phyloP scores from a whole-genome alignment of 2,329 filamentous ascomycete species.

The Pseudocercospora fuligena region DNA sequence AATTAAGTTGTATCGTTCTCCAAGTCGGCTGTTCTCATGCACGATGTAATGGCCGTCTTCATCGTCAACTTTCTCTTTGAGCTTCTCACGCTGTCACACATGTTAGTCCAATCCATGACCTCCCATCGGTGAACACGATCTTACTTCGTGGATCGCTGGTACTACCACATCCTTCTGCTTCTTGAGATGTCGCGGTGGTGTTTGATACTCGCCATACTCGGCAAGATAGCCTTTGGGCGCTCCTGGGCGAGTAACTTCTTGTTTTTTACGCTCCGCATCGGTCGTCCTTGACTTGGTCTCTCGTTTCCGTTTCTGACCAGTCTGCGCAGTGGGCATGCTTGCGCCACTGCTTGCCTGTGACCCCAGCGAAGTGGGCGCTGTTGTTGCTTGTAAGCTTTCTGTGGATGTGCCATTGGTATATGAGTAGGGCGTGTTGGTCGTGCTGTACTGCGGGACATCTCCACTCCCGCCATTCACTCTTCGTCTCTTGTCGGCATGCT shows the following conservation, averaged over 20 bases:
- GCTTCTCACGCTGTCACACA: slow-evolving; percentile 36
- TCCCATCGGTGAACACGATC: slow-evolving; percentile 7
- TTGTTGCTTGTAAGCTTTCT: slow-evolving; percentile 68
- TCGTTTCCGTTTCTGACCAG: slow-evolving; percentile 90
- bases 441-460: slow-evolving; percentile 39
- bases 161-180: slow-evolving; percentile 74
- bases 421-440: slow-evolving; percentile 70
- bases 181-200: slow-evolving; percentile 84
- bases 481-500: slow-evolving; percentile 73
- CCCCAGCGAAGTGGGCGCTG: slow-evolving; percentile 77
- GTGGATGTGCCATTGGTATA: slow-evolving; percentile 68
- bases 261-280: slow-evolving; percentile 39
- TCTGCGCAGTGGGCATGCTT: slow-evolving; percentile 46
- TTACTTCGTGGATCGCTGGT: slow-evolving; percentile 63
- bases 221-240: slow-evolving; percentile 38
- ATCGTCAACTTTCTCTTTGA: slow-evolving; percentile 78
- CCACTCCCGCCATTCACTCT: slow-evolving; percentile 58
- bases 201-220: slow-evolving; percentile 70
- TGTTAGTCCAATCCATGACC: slow-evolving; percentile 24
- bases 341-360: slow-evolving; percentile 64
- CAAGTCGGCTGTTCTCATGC: slow-evolving; percentile 80
- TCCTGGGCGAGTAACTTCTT: slow-evolving; percentile 36
- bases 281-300: slow-evolving; percentile 60
- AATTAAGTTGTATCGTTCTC: slow-evolving; percentile 86
- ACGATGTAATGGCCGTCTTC: slow-evolving; percentile 98